Base-by-base conservation (phyloP, 2,329 filamentous ascomycete species). In the Diaporthe amygdali region DNA sequence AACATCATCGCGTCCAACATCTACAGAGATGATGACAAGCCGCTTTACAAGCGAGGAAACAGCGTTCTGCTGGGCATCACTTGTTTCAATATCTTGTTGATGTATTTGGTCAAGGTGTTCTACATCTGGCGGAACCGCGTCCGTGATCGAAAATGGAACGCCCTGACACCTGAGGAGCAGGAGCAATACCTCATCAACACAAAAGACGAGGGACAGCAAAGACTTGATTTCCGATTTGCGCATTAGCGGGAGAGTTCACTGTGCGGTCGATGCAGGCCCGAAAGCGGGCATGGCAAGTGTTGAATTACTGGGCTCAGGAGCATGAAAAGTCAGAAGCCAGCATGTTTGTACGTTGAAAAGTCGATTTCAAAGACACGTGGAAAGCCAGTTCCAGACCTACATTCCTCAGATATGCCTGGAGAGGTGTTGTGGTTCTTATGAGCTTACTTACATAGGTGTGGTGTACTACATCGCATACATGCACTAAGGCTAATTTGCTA, bases 21-120 rank as follows among this genome's bases (percentile, higher is more conserved):
- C 71, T 90, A 90, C 74, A 85, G 87, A 30, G 79, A 86, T 22
- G 86, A 88, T 51, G 88, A 90, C 75, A 82, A 84, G 74, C 88
- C 88, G 2, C 78, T 86, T 27, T 90, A 89, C 72, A 79, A 81
- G 6, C 80, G 82, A 0, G 87, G 87, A 0, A 88, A 88, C 75
- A 84, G 81, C 72, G 80, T 85, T 12, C 78, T 90, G 8, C 78
- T 89, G 12, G 85, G 78, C 0, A 84, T 89, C 47, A 80, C 81
- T 6, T 81, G 79, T 20, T 84, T 81, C 72, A 89, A 87, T 68
- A 83, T 89, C 56, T 74, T 83, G 1, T 72, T 86, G 34, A 85
- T 86, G 71, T 81, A 82, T 44, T 10, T 81, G 0, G 82, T 84
- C 63, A 87, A 87, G 78, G 76, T 69, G 0, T 87, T 84, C 59